A percentile compares a stretch with the other conserved stretches of the same genome.
These are phyloP conservation scores for Fraxinus platypoda DNA, from an alignment of 305 asterid genomes.

Conservation along the genomic window DNA sequence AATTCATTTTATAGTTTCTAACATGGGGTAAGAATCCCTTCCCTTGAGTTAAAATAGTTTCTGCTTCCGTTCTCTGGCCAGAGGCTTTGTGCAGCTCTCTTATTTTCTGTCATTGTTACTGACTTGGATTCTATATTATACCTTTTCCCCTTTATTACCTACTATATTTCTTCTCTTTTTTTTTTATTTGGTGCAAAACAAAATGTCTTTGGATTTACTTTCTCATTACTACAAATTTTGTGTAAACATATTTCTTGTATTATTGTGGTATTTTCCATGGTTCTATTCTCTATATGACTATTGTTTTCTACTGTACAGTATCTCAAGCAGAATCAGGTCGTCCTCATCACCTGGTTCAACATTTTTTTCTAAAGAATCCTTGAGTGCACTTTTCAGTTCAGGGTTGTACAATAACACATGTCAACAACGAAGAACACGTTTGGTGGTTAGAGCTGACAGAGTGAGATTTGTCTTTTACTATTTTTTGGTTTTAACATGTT, in stretches of 20 bases:
- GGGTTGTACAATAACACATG: slow-evolving; percentile 35
- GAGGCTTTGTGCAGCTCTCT: not conserved
- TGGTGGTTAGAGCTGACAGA: slow-evolving; percentile 80
- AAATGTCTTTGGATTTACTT: not conserved
- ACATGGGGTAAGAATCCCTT: not conserved
- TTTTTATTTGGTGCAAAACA: not conserved
- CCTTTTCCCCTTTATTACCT: not conserved
- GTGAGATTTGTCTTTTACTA: slow-evolving; percentile 41
- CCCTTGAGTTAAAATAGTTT: not conserved
- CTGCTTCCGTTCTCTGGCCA: not conserved
- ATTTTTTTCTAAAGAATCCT: slow-evolving; percentile 56
- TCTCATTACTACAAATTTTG: not conserved
- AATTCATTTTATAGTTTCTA: not conserved
- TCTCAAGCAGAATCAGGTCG: slow-evolving; percentile 52
- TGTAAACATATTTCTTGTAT: not conserved
- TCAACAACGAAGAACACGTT: slow-evolving; percentile 55
- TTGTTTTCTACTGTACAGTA: slow-evolving; percentile 46
- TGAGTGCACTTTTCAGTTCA: slow-evolving; percentile 53
- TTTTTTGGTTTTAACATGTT: not conserved
- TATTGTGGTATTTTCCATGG: not conserved
- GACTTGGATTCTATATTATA: not conserved
- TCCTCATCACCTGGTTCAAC: slow-evolving; percentile 64
- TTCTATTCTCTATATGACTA: not conserved
- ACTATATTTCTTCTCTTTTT: not conserved
- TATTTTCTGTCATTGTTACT: not conserved